Conservation (phyloP, 176 grass and related monocot genomes). For the Puccinellia tenuiflora region DNA sequence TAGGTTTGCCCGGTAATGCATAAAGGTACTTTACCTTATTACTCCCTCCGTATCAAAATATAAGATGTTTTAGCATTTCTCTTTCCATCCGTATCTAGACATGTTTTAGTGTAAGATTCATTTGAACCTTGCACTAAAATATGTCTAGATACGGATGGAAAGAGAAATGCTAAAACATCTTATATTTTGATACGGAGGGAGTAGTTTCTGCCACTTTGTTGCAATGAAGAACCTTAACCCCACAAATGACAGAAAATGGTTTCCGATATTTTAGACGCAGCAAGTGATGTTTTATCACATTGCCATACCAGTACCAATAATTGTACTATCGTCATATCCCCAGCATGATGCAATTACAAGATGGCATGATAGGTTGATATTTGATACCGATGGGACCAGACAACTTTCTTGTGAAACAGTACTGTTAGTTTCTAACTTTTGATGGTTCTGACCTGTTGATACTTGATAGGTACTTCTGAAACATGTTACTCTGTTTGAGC, state of each 20-base stretch:
- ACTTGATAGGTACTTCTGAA: background rate
- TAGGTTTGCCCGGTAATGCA: background rate
- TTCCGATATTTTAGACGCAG: conserved; percentile 17
- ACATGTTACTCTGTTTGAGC: background rate
- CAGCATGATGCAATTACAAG: conserved; percentile 9
- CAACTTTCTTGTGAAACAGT: background rate
- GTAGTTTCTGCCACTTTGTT: conserved; percentile 15
- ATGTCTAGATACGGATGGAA: too few relatives aligned
- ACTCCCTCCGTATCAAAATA: too few relatives aligned
- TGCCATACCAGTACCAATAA: conserved; percentile 26
- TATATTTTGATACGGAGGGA: too few relatives aligned
- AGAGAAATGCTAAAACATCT: too few relatives aligned
- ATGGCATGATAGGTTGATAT: conserved; percentile 10
- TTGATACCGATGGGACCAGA: background rate
- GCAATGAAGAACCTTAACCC: conserved; percentile 8
- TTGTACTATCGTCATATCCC: conserved; percentile 8
- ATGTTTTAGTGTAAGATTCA: too few relatives aligned
- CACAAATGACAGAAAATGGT: background rate
- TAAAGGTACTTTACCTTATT: conserved; percentile 30
- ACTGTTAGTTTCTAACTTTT: conserved; percentile 3
- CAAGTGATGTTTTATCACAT: conserved; percentile 24
- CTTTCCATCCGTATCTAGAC: too few relatives aligned
- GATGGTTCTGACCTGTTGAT: background rate
- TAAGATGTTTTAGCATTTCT: too few relatives aligned
- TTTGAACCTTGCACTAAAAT: too few relatives aligned